These are phyloP conservation scores for Agaricus sinodeliciosus DNA, from an alignment of 768 basidiomycete genomes.

Conservation along the genomic window DNA sequence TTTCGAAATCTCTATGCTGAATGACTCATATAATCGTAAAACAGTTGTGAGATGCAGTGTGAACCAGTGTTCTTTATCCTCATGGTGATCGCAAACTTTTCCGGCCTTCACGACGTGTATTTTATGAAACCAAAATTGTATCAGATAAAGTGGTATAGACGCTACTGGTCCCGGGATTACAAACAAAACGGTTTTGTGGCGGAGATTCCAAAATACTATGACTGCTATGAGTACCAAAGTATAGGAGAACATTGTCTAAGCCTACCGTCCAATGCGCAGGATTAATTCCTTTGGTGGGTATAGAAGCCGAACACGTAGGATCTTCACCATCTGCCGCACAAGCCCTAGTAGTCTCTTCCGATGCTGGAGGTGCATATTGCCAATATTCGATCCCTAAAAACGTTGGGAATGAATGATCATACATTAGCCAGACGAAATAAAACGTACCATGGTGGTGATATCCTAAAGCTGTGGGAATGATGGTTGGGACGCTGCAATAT, in stretches of 20 bases:
- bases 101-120: too few species aligned
- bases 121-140: too few species aligned
- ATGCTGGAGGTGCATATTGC: constrained; percentile 36
- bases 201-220: constrained; percentile 33
- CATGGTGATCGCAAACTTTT: too few species aligned
- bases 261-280: constrained; percentile 40
- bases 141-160: too few species aligned
- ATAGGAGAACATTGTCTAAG: background rate
- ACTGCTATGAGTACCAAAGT: background rate
- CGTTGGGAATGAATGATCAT: too few species aligned
- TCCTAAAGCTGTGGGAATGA: constrained; percentile 39
- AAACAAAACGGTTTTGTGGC: constrained; percentile 33
- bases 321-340: constrained; percentile 45
- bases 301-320: constrained; percentile 37
- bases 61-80: too few species aligned
- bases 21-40: too few species aligned
- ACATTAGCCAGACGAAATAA: too few species aligned
- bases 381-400: constrained; percentile 43
- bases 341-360: constrained; percentile 31
- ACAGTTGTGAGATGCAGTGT: too few species aligned
- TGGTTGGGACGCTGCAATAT: constrained; percentile 38
- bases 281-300: constrained; percentile 39
- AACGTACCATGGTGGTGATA: constrained; percentile 47
- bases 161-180: background rate
- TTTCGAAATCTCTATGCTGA: too few species aligned